These are phyloP conservation scores for Daldinia vernicosa DNA, from an alignment of 495 filamentous ascomycete species.

Conservation along the genomic window DNA sequence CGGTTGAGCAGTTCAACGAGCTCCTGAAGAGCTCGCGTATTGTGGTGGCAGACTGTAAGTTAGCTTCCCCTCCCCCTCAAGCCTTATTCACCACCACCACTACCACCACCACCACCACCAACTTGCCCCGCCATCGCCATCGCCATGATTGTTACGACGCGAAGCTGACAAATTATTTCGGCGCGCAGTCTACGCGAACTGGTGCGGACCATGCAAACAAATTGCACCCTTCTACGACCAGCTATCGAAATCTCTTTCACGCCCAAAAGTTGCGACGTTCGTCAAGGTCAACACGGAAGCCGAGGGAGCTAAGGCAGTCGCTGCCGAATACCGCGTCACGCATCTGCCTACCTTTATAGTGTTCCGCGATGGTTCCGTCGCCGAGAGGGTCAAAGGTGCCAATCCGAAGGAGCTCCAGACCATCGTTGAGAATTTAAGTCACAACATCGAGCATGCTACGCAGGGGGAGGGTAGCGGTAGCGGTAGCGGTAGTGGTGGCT, in stretches of 20 bases:
- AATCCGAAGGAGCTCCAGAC: slow-evolving; percentile 72
- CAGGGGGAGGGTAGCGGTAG: slow-evolving; percentile 57
- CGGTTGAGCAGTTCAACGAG: slow-evolving; percentile 72
- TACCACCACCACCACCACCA: slow-evolving; percentile 12
- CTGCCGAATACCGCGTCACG: slow-evolving; percentile 74
- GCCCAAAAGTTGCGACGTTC: slow-evolving; percentile 78
- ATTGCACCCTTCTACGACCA: slow-evolving; percentile 87
- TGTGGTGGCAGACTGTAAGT: slow-evolving; percentile 88
- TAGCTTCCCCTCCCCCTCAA: slow-evolving; percentile 52
- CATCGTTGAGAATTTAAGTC: slow-evolving; percentile 75
- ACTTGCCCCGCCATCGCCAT: slow-evolving; percentile 39
- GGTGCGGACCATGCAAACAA: slow-evolving; percentile 84
- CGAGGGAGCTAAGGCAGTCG: slow-evolving; percentile 70
- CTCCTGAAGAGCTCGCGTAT: slow-evolving; percentile 73
- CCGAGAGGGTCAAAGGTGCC: slow-evolving; percentile 75
- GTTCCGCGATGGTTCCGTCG: slow-evolving; percentile 76
- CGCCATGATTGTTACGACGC: slow-evolving; percentile 22
- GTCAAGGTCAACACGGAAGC: slow-evolving; percentile 85
- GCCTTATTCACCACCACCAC: background rate
- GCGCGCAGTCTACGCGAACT: slow-evolving; percentile 81
- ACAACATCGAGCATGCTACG: slow-evolving; percentile 67
- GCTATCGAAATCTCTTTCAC: slow-evolving; percentile 75
- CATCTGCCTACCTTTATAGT: slow-evolving; percentile 88
- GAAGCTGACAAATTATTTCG: slow-evolving; percentile 40
- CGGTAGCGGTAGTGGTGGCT: slow-evolving; percentile 52